A percentile compares a stretch with the other conserved stretches of the same genome.
These are phyloP conservation scores for Usnea hakonensis DNA, from an alignment of 495 filamentous ascomycete species.

Conservation along the genomic window DNA sequence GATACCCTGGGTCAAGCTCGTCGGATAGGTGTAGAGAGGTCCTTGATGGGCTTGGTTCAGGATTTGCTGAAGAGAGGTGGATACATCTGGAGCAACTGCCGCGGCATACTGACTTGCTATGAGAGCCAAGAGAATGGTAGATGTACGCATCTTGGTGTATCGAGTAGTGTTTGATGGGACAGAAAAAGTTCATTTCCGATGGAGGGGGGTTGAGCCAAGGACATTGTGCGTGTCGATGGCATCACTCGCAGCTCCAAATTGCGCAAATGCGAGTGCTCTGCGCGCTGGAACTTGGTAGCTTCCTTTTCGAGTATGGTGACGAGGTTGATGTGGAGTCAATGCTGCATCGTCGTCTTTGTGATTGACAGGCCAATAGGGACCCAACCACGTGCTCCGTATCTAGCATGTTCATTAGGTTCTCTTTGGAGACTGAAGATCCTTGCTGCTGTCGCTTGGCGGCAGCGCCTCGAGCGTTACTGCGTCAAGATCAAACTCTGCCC, in stretches of 20 bases:
- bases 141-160: slow-evolving; percentile 1
- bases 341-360: neutral
- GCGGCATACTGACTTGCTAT: neutral
- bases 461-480: neutral
- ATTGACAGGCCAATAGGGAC: neutral
- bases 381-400: neutral
- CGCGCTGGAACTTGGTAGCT: neutral
- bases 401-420: too few relatives aligned
- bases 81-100: slow-evolving; percentile 11
- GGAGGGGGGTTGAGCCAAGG: neutral
- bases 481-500: too few relatives aligned
- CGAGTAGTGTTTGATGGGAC: neutral
- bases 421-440: too few relatives aligned
- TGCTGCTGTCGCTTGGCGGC: neutral
- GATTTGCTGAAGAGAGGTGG: slow-evolving; percentile 36
- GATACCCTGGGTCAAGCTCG: slow-evolving; percentile 39
- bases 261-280: neutral
- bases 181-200: neutral
- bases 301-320: neutral
- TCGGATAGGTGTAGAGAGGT: slow-evolving; percentile 39
- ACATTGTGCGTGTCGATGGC: neutral
- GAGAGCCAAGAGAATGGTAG: neutral
- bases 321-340: neutral
- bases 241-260: neutral
- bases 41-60: slow-evolving; percentile 36